Conservation (phyloP, 108 stramenopile genomes). For the Nitzschia inconspicua region DNA sequence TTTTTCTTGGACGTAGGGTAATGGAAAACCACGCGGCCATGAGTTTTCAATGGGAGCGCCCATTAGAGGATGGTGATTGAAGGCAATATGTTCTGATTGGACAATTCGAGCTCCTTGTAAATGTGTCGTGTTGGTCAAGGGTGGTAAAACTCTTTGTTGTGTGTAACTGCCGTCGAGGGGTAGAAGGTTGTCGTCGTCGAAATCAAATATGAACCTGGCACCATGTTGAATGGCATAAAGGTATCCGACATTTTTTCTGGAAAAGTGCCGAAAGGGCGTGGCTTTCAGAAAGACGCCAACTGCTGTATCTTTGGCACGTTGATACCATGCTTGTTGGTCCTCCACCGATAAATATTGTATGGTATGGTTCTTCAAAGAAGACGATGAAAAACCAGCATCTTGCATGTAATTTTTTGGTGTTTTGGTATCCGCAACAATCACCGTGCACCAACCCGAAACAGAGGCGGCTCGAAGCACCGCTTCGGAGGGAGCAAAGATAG, state of each 20-base stretch:
- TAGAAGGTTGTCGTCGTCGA: slow-evolving; percentile 49
- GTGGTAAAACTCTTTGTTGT: background rate
- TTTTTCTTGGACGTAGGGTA: slow-evolving; percentile 20
- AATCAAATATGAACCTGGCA: slow-evolving; percentile 49
- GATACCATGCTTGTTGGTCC: too few relatives aligned
- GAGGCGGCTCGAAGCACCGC: slow-evolving; percentile 6
- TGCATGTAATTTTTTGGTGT: slow-evolving; percentile 14
- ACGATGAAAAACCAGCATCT: background rate
- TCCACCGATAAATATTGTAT: too few relatives aligned
- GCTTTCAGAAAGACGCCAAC: slow-evolving; percentile 4
- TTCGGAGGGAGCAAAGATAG: slow-evolving; percentile 36
- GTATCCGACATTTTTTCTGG: slow-evolving; percentile 62
- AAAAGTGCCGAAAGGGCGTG: slow-evolving; percentile 44
- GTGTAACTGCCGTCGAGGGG: background rate
- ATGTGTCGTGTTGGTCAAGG: background rate
- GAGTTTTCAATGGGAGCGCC: slow-evolving; percentile 20
- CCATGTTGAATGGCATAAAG: slow-evolving; percentile 50
- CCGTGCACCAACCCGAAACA: slow-evolving; percentile 38
- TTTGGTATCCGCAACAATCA: slow-evolving; percentile 48
- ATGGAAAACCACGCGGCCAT: slow-evolving; percentile 63
- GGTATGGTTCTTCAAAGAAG: background rate
- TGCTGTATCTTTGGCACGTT: too few relatives aligned
- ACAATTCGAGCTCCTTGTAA: background rate
- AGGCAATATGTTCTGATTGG: slow-evolving; percentile 1
- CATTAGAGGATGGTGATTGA: slow-evolving; percentile 53